These are phyloP conservation scores for Alternaria brassicae DNA, from an alignment of 2,329 filamentous ascomycete genomes.

Conservation along the genomic window DNA sequence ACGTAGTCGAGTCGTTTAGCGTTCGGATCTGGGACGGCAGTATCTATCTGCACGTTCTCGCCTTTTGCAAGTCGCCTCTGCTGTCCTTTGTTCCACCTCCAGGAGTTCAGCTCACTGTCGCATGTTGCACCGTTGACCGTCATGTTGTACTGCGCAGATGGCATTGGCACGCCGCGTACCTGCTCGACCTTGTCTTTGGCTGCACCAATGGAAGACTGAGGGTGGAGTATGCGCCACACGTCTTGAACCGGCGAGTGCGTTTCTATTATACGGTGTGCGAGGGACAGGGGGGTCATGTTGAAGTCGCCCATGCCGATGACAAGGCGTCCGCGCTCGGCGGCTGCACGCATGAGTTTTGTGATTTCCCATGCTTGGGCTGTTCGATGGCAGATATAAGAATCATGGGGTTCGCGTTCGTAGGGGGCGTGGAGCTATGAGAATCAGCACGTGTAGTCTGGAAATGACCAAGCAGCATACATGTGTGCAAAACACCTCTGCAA, in stretches of 20 bases:
- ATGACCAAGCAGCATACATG: constrained; percentile 61
- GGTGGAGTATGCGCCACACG: constrained; percentile 83
- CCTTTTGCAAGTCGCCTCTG: constrained; percentile 72
- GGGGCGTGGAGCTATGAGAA: constrained; percentile 73
- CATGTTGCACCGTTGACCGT: constrained; percentile 84
- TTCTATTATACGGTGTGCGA: constrained; percentile 83
- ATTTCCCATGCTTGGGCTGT: constrained; percentile 96
- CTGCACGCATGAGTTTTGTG: constrained; percentile 83
- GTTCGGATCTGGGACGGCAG: constrained; percentile 69
- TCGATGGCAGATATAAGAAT: constrained; percentile 89
- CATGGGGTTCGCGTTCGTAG: constrained; percentile 79
- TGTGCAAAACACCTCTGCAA: constrained; percentile 91
- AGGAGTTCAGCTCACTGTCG: constrained; percentile 86
- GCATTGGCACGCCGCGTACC: constrained; percentile 69
- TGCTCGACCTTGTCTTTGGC: constrained; percentile 72
- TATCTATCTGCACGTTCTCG: constrained; percentile 69
- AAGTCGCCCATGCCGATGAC: constrained; percentile 91
- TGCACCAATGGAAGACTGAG: constrained; percentile 80
- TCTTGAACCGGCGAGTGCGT: constrained; percentile 80
- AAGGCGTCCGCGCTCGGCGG: constrained; percentile 79
- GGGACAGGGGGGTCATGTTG: constrained; percentile 90
- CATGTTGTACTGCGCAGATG: constrained; percentile 80
- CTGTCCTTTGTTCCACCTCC: constrained; percentile 81
- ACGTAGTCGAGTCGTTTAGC: constrained; percentile 96
- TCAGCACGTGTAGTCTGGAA: constrained; percentile 44